phyloP scores from a whole-genome alignment of 495 filamentous ascomycete species.

The Acidiella bohemica region DNA sequence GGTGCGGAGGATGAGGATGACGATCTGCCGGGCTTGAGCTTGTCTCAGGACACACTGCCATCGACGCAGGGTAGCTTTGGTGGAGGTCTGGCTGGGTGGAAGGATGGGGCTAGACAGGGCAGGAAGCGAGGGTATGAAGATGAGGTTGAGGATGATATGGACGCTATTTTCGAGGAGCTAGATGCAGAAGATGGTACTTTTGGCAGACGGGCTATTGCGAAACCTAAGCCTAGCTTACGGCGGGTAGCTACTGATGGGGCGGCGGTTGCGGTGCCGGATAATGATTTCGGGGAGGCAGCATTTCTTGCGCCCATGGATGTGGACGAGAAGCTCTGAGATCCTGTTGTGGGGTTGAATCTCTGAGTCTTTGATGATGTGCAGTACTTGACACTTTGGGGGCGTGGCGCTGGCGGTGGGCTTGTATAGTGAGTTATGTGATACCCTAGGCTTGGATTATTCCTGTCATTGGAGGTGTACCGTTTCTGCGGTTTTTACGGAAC shows the following conservation, averaged over 20 bases:
- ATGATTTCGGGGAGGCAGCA: conserved; percentile 29
- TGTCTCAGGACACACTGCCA: conserved; percentile 8
- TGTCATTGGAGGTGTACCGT: too few relatives aligned
- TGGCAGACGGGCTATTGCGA: neutral
- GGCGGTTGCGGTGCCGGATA: conserved; percentile 3
- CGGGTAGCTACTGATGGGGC: neutral
- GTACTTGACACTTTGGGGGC: too few relatives aligned
- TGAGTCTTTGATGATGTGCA: too few relatives aligned
- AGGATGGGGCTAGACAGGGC: conserved; percentile 1
- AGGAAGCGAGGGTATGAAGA: conserved; percentile 18
- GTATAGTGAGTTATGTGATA: too few relatives aligned
- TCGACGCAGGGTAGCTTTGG: conserved; percentile 9
- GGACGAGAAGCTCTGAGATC: conserved; percentile 13
- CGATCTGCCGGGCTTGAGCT: conserved; percentile 5
- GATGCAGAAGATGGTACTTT: conserved; percentile 6
- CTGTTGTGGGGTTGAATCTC: neutral
- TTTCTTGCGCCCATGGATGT: conserved; percentile 25
- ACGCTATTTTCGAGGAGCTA: conserved; percentile 21
- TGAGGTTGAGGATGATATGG: conserved; percentile 18
- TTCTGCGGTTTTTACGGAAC: too few relatives aligned
- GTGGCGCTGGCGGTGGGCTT: too few relatives aligned
- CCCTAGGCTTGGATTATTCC: too few relatives aligned
- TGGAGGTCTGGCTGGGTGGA: neutral
- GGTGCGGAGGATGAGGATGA: conserved; percentile 6
- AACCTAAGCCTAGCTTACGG: conserved; percentile 10